Base-by-base conservation (phyloP, 306 rosid species). In the Prunus fruticosa region DNA sequence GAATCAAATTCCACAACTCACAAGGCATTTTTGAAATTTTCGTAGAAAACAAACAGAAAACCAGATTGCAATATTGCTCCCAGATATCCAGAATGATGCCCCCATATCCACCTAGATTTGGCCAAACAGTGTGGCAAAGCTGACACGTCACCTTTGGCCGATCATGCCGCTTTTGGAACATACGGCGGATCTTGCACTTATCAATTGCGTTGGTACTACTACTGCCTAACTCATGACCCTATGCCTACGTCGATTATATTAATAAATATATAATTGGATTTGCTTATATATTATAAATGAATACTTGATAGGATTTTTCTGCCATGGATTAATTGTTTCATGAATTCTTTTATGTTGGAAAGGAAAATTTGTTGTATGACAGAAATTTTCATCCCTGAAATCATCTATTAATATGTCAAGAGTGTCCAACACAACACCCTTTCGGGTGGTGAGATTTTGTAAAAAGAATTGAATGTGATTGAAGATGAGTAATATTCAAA, bases 41-140 rank as follows among this genome's bases (percentile, higher is more conserved):
- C 84, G 51, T 43, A 65, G n/a, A 50, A 76, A 71, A 76, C 84
- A 70, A 75, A 43, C 32, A 13, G 52, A 16, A 72, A 75, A 61
- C 43, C 9, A 38, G 43, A 50, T 27, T 12, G 13, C 13, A 18
- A 71, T 34, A 2, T 54, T 76, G 71, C 68, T 64, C 38, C 72
- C 72, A 38, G 67, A 27, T 71, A 81, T 27, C 77, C 78, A 76
- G 49, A 81, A 64, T 23, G 27, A 69, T 43, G 57, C 19, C 60
- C 62, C 76, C 62, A 68, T 60, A 69, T 23, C 64, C 57, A 64
- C 51, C 20, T 11, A 73, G 57, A 58, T 56, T 3, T 23, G 2
- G 67, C 80, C 61, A 68, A 51, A 38, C 80, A 60, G 64, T 47
- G 43, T 2, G 28, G 22, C 60, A 34, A 50, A 34, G 71, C 47